phyloP scores from a whole-genome alignment of 202 grass and related monocot genomes.

The Dendrocalamus latiflorus region DNA sequence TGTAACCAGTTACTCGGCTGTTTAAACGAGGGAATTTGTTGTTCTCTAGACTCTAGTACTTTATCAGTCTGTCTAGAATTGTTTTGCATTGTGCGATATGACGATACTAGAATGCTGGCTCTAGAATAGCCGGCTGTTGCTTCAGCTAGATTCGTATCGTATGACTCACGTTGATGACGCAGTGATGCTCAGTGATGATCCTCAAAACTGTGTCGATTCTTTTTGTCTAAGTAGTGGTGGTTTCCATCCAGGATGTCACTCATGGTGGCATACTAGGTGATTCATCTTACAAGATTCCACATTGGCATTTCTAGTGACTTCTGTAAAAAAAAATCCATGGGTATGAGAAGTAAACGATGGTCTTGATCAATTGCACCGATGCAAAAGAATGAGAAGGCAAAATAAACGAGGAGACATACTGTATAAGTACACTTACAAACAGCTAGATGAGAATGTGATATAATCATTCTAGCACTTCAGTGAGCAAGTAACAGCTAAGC shows the following conservation, averaged over 20 bases:
- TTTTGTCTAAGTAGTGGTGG: slow-evolving; percentile 6
- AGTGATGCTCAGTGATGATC: neutral
- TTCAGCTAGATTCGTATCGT: neutral
- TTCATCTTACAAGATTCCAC: neutral
- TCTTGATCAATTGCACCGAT: neutral
- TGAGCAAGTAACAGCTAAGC: neutral
- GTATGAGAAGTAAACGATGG: neutral
- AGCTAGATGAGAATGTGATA: too few species aligned
- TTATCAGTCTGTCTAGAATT: neutral
- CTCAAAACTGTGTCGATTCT: neutral
- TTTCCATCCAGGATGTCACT: slow-evolving; percentile 26
- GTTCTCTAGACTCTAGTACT: neutral
- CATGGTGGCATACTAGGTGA: neutral
- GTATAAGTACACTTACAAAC: neutral
- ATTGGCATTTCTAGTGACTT: neutral
- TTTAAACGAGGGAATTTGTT: neutral
- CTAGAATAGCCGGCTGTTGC: neutral
- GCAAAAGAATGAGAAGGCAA: neutral
- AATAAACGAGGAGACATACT: neutral
- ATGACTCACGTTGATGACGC: neutral
- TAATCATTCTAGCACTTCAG: neutral
- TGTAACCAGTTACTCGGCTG: neutral
- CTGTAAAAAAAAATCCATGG: too few species aligned
- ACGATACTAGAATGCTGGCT: neutral
- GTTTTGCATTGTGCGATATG: neutral